Base-by-base conservation (phyloP, 2,329 filamentous ascomycete genomes). In the Arthroderma sp. region DNA sequence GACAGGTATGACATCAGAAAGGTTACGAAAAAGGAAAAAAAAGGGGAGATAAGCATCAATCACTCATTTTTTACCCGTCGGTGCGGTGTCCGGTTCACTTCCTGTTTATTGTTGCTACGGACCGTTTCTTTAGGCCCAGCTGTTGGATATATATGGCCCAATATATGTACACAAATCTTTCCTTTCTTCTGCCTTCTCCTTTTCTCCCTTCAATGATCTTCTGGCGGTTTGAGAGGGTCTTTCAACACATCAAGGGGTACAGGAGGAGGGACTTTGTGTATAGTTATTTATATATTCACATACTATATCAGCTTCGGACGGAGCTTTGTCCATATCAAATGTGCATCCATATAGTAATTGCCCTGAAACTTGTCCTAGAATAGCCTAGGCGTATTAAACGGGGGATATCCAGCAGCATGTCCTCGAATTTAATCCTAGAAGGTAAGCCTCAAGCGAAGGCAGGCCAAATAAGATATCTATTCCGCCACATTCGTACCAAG, bases 271-370 rank as follows among this genome's bases (percentile, higher is more conserved):
- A 0, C n/a, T 19, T 31, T 51, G 47, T 51, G 28, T 33, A 51
- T 51, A 51, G 25, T 51, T 31, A 8, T 31, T 33, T 51, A 33
- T 51, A 33, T 33, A 51, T 51, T 49, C 44, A 51, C n/a, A 51
- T 33, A n/a, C n/a, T 51, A 31, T 51, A 51, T 25, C n/a, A 17
- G 25, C 25, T 51, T 33, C n/a, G 5, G 13, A 51, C 25, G 47
- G 25, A 51, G 8, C 47, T 35, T 17, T 31, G 15, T 17, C 28
- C 25, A 21, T 49, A 31, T 49, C n/a, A 19, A 33, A 31, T 35
- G 19, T 38, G 35, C 35, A 13, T 38, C 15, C 35, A 2, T 38
- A 13, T 3, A n/a, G 7, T 31, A 31, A n/a, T n/a, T n/a, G 2
- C 19, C 39, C 9, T 11, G 8, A 43, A 11, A 11, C 6, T 9